Evolutionary conservation across 345 rosid genomes (phyloP).

Genomic region (Melaleuca quinquenervia): DNA sequence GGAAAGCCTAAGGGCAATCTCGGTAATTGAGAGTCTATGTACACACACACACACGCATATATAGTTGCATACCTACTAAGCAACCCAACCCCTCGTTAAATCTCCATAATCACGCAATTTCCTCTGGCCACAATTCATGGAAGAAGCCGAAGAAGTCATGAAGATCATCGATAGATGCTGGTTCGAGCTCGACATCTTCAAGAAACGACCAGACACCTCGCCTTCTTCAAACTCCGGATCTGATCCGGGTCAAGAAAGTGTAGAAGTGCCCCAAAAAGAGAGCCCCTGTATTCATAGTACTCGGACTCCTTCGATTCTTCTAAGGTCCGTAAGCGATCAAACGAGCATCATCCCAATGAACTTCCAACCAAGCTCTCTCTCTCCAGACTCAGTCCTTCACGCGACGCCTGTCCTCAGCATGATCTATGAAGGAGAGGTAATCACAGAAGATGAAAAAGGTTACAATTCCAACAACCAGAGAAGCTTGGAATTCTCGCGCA

Average conservation of each 20-base stretch:
- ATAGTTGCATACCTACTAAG: too few species aligned
- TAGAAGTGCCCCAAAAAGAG: conserved; percentile 8
- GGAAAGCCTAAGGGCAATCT: not conserved
- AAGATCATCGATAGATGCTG: conserved; percentile 32
- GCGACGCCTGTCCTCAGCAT: conserved; percentile 2
- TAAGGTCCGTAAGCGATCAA: conserved; percentile 47
- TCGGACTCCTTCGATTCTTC: conserved; percentile 5
- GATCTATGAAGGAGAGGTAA: conserved; percentile 6
- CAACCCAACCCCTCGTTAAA: not conserved
- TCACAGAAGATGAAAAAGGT: not conserved
- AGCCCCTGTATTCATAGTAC: not conserved
- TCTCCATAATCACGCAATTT: not conserved
- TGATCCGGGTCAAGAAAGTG: conserved; percentile 2
- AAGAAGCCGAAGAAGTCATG: conserved; percentile 8
- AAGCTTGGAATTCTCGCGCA: not conserved
- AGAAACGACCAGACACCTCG: conserved; percentile 3
- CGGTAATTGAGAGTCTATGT: not conserved
- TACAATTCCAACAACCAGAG: not conserved
- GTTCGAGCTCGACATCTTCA: conserved; percentile 33
- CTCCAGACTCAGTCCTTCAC: conserved; percentile 41
- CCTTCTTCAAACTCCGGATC: not conserved
- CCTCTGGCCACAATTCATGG: conserved; percentile 18
- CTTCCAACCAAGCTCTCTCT: not conserved
- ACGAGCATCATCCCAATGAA: conserved; percentile 12
- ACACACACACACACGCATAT: too few species aligned